phyloP scores from a whole-genome alignment of 2,329 filamentous ascomycete genomes.

The Penicillium fuscoglaucum region DNA sequence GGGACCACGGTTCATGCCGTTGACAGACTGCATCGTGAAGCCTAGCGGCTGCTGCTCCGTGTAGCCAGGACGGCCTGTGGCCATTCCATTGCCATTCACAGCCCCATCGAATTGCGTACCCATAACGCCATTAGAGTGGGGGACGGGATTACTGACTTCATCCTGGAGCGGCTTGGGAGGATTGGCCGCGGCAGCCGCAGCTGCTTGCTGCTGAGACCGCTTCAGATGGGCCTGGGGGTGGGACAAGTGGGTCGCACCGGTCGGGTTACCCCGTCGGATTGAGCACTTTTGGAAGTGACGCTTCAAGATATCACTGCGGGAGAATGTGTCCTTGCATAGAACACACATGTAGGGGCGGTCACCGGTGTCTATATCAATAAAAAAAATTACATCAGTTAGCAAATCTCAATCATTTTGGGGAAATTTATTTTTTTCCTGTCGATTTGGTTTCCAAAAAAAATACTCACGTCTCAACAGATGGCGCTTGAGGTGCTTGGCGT shows the following conservation, averaged over 20 bases:
- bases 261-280: conserved; percentile 91
- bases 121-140: conserved; percentile 46
- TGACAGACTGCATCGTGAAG: conserved; percentile 45
- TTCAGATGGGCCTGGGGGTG: conserved; percentile 88
- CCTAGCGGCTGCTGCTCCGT: conserved; percentile 46
- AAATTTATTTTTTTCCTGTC: neutral
- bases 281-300: conserved; percentile 99
- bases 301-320: conserved; percentile 95
- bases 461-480: conserved; percentile 90
- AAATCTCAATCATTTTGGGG: neutral
- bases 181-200: conserved; percentile 40
- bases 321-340: conserved; percentile 96
- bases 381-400: conserved; percentile 21
- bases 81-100: conserved; percentile 46
- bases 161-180: conserved; percentile 45
- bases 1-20: conserved; percentile 44
- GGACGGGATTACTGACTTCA: conserved; percentile 48
- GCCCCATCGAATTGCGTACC: conserved; percentile 45
- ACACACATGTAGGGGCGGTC: conserved; percentile 98
- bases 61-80: conserved; percentile 40
- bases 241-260: conserved; percentile 88
- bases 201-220: conserved; percentile 54
- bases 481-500: conserved; percentile 95
- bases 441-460: conserved; percentile 32
- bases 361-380: conserved; percentile 71